Base-by-base conservation (phyloP, 2,329 filamentous ascomycete genomes). In the Fonsecaea multimorphosa region DNA sequence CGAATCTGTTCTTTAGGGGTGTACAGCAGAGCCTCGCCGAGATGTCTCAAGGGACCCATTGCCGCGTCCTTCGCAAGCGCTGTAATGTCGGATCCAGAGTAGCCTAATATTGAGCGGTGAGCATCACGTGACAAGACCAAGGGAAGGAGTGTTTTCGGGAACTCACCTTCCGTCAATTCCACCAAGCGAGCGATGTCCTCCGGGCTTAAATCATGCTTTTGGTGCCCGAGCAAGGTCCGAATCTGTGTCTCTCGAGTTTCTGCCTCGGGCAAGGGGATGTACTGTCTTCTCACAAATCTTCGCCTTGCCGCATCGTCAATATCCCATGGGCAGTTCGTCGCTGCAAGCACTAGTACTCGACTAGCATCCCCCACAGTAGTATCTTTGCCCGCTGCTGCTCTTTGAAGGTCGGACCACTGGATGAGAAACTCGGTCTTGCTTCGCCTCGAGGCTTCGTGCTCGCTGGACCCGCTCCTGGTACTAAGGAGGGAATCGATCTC, bases 361-460 rank as follows among this genome's bases (percentile, higher is more conserved):
- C 89, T 95, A 3, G 93, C 87, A 77, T 98, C 94, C 0, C 92
- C 92, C 24, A 65, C 57, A 14, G 61, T 67, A 12, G 66, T 66
- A 38, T 91, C 87, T 65, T 85, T 88, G 0, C 94, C 94, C 3
- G 93, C 94, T 6, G 95, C 95, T 2, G 95, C 95, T 69, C 92
- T 89, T 74, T 96, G 93, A 1, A 99, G 80, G 75, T 97, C 93
- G 65, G 91, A 95, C 95, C 95, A 99, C 74, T 97, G 93, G 31
- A 99, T 97, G 32, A 99, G 81, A 73, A 99, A 99, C 75, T 99
- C 95, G 0, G 95, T 99, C 80, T 99, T 99, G 75, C 97, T 96
- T 62, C 95, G 87, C 64, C 94, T 85, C 0, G 93, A 96, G 0
- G 95, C 92, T 78, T 99, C 95, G 73, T 98, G 91, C 74, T 98